Evolutionary conservation across 1,284 basidiomycete genomes (phyloP), one percentile per base, ranked within the genome.

Genomic region (Ustilago tritici): DNA sequence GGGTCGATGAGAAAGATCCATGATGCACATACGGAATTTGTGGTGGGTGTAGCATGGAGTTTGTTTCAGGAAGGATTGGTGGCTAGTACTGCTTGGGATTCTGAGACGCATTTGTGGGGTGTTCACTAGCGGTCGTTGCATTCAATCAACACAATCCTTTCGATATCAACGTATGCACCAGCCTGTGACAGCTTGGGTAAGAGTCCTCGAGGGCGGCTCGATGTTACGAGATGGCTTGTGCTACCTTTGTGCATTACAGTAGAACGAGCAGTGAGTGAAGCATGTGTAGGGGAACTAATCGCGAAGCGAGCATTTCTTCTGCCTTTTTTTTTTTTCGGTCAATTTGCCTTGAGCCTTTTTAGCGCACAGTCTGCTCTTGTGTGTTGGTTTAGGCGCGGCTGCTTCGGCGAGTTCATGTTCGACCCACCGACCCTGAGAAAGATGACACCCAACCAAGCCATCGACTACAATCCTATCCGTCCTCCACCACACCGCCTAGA

Each of bases 11-110:
- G 85, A 56, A 87, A 91, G 69, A 91, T 94, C 38, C 92, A 96
- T 82, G 92, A 94, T 84, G 88, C 90, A 8, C 96, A 99, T 85
- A 95, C 93, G 3, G 96, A 98, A 87, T 99, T 99, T 86, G 94
- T 96, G 19, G 93, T 94, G 55, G 95, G 94, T 0, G 92, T 94
- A 75, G 90, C 90, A 23, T 99, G 96, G 96, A 88, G 88, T 36
- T 80, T 90, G 79, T 96, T 93, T 77, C 93, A 96, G 63, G 91
- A 93, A 78, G 93, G 93, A 1, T 84, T 95, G 17, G 82, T 98
- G 60, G 95, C 93, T 23, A 95, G 91, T 76, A 95, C 93, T 83
- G 91, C 93, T 57, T 98, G 95, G 95, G 95, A 98, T 80, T 90
- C 92, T 79, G 90, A 91, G 86, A 87, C 95, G 57, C 91, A 93